These are phyloP conservation scores for Adansonia madagascariensis DNA, from an alignment of 441 rosid species.

Conservation along the genomic window DNA sequence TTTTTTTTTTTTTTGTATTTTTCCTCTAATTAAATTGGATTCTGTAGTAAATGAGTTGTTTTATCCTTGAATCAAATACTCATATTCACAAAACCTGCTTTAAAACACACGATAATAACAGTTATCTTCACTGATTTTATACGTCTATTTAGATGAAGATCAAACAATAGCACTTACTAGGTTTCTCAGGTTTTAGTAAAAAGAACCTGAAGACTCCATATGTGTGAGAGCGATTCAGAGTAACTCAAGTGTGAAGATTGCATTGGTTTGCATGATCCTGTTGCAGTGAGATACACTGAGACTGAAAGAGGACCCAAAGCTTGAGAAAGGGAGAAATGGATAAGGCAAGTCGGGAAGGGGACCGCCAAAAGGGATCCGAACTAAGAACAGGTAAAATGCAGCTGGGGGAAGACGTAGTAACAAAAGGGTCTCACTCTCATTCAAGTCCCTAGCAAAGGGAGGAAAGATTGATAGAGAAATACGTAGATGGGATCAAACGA, in stretches of 20 bases:
- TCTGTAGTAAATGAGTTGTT: too few relatives aligned
- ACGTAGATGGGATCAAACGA: conserved; percentile 15
- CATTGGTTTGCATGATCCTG: neutral
- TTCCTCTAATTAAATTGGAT: neutral
- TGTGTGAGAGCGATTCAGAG: too few relatives aligned
- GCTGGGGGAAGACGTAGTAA: neutral
- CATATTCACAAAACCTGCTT: neutral
- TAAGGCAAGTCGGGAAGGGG: conserved; percentile 1
- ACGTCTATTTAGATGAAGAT: too few relatives aligned
- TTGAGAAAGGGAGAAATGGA: neutral
- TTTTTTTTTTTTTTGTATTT: too few relatives aligned
- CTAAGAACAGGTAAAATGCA: neutral
- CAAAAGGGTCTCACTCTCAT: conserved; percentile 21
- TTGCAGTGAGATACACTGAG: conserved; percentile 1
- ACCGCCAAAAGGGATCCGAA: neutral
- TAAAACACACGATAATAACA: neutral
- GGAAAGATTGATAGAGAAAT: conserved; percentile 1
- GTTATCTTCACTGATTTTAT: neutral
- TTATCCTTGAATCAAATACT: too few relatives aligned
- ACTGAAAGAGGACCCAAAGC: neutral
- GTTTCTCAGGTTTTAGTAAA: too few relatives aligned
- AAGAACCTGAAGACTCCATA: too few relatives aligned
- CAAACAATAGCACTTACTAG: too few relatives aligned
- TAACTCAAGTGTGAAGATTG: neutral
- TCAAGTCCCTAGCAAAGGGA: neutral